phyloP scores from a whole-genome alignment of 2,329 filamentous ascomycete genomes.

The Juglanconis oblonga region DNA sequence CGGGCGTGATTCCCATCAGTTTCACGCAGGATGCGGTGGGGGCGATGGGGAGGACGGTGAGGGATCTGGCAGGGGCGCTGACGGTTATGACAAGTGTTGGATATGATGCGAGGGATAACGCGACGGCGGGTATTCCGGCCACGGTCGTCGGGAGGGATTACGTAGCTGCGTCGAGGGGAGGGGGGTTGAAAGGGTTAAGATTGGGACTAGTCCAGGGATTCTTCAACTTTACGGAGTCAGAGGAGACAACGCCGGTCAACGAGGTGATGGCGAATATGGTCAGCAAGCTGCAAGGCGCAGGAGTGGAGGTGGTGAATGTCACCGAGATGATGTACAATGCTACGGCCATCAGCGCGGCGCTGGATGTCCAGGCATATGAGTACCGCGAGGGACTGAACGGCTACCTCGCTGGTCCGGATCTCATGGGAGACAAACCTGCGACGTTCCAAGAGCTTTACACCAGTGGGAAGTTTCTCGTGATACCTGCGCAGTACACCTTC shows the following conservation, averaged over 20 bases:
- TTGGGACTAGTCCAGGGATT: constrained; percentile 46
- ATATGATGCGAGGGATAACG: constrained; percentile 50
- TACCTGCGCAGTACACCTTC: constrained; percentile 56
- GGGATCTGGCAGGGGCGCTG: constrained; percentile 48
- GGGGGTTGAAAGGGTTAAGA: constrained; percentile 27
- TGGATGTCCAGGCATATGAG: constrained; percentile 62
- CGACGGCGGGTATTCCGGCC: constrained; percentile 45
- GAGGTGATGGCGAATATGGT: constrained; percentile 46
- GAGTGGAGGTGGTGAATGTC: constrained; percentile 50
- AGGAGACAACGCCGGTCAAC: constrained; percentile 58
- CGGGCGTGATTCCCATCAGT: constrained; percentile 54
- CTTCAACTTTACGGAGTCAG: constrained; percentile 48
- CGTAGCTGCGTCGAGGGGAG: constrained; percentile 31
- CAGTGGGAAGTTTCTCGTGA: constrained; percentile 53
- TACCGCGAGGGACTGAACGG: constrained; percentile 52
- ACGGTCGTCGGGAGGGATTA: constrained; percentile 44
- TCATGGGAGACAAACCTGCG: constrained; percentile 39
- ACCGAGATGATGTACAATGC: constrained; percentile 49
- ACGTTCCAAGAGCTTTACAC: constrained; percentile 49
- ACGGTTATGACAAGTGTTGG: constrained; percentile 52
- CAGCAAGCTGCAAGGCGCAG: constrained; percentile 41
- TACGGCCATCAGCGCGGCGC: constrained; percentile 39
- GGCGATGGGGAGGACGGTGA: constrained; percentile 48
- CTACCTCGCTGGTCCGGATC: constrained; percentile 48
- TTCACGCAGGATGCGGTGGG: constrained; percentile 55